A percentile compares a stretch with the other conserved stretches of the same genome.
These are phyloP conservation scores for Dendrocalamus latiflorus DNA, from an alignment of 202 grass and related monocot genomes.

Conservation along the genomic window DNA sequence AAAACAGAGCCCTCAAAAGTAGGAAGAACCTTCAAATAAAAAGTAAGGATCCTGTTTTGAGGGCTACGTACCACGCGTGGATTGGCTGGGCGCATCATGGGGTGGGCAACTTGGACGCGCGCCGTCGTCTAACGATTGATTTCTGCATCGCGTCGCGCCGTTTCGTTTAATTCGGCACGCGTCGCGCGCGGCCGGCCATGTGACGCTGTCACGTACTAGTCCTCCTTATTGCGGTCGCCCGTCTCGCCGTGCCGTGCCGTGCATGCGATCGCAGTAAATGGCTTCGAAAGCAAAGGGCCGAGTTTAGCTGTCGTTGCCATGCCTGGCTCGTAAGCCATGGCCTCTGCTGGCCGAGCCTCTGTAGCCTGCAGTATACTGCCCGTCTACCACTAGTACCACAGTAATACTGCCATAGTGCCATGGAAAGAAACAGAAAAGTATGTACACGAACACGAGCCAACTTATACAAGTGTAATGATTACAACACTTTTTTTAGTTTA, in stretches of 20 bases:
- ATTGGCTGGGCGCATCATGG: neutral
- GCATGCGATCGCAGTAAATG: neutral
- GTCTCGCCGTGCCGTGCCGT: neutral
- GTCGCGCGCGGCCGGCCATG: conserved; percentile 10
- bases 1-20: too few relatives aligned
- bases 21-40: too few relatives aligned
- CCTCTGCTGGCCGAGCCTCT: neutral
- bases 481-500: too few relatives aligned
- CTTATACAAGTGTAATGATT: neutral
- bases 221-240: neutral
- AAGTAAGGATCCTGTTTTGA: too few relatives aligned
- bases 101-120: too few relatives aligned
- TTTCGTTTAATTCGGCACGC: neutral
- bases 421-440: neutral
- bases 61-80: neutral
- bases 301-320: neutral
- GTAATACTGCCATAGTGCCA: neutral
- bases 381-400: too few relatives aligned
- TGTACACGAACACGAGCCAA: too few relatives aligned
- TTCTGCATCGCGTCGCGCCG: neutral
- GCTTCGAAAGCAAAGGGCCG: neutral
- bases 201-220: conserved; percentile 9
- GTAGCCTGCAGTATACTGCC: neutral
- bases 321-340: conserved; percentile 14
- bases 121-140: neutral